These are phyloP conservation scores for Colletotrichum orbiculare DNA, from an alignment of 2,329 filamentous ascomycete species.

Conservation along the genomic window DNA sequence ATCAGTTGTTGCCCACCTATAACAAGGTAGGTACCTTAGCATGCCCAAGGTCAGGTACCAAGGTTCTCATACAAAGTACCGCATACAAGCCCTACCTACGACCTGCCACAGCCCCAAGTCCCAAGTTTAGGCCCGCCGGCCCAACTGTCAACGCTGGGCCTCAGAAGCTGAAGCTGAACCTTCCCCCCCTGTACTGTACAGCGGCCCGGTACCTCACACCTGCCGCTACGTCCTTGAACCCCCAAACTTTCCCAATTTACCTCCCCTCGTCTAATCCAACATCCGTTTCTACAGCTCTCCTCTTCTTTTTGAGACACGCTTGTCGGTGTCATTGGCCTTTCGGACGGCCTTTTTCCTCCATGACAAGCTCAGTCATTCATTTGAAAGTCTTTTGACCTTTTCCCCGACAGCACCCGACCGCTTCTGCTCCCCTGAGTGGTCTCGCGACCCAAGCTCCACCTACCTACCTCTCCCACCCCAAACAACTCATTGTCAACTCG, in stretches of 20 bases:
- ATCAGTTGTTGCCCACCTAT: too few species aligned
- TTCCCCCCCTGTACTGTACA: constrained; percentile 35
- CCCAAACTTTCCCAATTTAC: constrained; percentile 37
- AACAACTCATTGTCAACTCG: constrained; percentile 33
- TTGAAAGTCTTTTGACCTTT: constrained; percentile 37
- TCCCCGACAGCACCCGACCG: constrained; percentile 27
- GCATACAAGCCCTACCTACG: too few species aligned
- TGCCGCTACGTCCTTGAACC: constrained; percentile 32
- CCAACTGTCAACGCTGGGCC: too few species aligned
- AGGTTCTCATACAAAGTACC: too few species aligned
- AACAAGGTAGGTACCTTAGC: too few species aligned
- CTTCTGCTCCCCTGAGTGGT: constrained; percentile 36
- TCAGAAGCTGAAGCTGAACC: background rate
- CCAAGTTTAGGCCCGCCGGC: too few species aligned
- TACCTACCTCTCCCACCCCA: constrained; percentile 16
- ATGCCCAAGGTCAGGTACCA: too few species aligned
- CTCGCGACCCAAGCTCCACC: constrained; percentile 37
- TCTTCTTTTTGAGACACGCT: constrained; percentile 36
- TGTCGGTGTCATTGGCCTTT: constrained; percentile 36
- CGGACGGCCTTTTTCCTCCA: constrained; percentile 35
- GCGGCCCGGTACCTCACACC: constrained; percentile 35
- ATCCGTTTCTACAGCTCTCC: constrained; percentile 34
- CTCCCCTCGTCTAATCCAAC: constrained; percentile 27
- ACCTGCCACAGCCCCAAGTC: too few species aligned
- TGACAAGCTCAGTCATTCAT: constrained; percentile 39